Base-by-base conservation (phyloP, 805 yeast genomes). In the Saturnispora quitensis region DNA sequence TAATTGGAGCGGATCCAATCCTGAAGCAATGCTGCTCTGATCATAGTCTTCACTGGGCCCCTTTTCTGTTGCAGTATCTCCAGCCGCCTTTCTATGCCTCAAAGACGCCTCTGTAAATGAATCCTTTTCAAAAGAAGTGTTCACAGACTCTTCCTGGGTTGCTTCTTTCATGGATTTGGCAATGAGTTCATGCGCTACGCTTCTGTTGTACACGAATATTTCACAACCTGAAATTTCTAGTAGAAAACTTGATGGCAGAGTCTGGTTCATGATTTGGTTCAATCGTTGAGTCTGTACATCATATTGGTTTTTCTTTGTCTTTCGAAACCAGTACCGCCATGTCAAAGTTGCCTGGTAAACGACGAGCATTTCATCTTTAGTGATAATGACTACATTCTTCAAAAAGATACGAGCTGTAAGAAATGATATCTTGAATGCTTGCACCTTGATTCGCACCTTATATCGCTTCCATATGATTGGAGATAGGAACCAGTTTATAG, bases 251-350 rank as follows among this genome's bases (percentile, higher is more conserved):
- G 82, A 69, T 1, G 86, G 85, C 2, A 80, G 74, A 40, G 68
- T 65, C 10, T 65, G 68, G 60, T 82, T 81, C n/a, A 67, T 66
- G 17, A 53, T 52, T 38, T 52, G 22, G 43, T 61, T 63, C 4
- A 52, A 45, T 4, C 60, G 57, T 10, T 60, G 62, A 24, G 50
- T 54, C 17, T 55, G 51, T 3, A 64, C 56, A 27, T 57, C 60
- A 48, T 71, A 66, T 36, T 68, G 69, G 2, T 78, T 65, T 22
- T 69, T 57, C 50, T 81, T 64, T 12, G 75, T 71, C 33, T 68
- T 57, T 4, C 71, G 68, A 48, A 88, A 70, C 98, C 98, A 93
- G 65, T 89, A 91, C 54, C 95, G 68, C 98, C 98, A 93, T 0
- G 95, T 86, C 27, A 91, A 62, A 58, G 80, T 78, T 1, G 91